Conservation (phyloP, 306 rosid species). For the Corylus heterophylla region DNA sequence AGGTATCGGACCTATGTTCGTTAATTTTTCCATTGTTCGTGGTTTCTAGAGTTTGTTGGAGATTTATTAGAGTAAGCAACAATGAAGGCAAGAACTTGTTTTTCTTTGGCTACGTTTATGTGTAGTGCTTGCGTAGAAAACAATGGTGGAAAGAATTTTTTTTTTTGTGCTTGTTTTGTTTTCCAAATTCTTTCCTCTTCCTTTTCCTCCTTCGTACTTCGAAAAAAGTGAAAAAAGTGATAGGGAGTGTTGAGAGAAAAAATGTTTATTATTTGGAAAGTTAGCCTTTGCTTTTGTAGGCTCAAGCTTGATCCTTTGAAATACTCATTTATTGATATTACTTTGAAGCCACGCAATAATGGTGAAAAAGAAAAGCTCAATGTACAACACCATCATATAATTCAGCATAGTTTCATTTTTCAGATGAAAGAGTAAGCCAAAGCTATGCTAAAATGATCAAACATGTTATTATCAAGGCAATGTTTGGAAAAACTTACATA, state of each 20-base stretch:
- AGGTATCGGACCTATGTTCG: conserved; percentile 47
- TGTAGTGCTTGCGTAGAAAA: background rate
- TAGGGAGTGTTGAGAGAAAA: background rate
- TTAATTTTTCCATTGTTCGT: background rate
- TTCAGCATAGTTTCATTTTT: background rate
- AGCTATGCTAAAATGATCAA: background rate
- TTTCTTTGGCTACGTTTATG: background rate
- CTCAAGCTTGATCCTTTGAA: background rate
- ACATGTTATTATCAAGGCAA: background rate
- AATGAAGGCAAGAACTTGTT: background rate
- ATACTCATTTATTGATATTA: background rate
- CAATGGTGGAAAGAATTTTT: background rate
- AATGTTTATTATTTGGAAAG: background rate
- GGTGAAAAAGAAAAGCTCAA: background rate
- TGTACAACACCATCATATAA: background rate
- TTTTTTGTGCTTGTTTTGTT: background rate
- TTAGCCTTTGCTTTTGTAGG: background rate
- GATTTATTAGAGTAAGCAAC: background rate
- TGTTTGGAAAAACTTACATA: background rate
- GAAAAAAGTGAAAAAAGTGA: no score
- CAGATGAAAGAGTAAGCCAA: background rate
- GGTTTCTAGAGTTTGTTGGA: conserved; percentile 8
- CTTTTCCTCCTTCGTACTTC: background rate
- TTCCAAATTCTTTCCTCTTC: background rate
- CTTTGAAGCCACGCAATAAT: background rate